These are phyloP conservation scores for Boletus eberwhitei DNA, from an alignment of 768 basidiomycete genomes.

Conservation along the genomic window DNA sequence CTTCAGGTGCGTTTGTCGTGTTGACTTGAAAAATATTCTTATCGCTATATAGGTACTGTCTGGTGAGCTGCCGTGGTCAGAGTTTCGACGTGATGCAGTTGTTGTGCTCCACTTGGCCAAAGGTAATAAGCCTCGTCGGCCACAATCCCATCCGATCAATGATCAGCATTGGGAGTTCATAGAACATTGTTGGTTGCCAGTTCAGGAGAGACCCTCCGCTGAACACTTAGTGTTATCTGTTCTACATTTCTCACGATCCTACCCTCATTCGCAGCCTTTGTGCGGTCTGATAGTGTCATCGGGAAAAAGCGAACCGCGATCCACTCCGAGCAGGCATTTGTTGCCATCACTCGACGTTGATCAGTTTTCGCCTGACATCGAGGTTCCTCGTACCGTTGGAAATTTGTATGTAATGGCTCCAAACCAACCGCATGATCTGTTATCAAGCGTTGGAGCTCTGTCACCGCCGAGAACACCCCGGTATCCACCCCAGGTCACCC, in stretches of 20 bases:
- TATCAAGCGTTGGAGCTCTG: no score
- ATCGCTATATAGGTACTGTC: constrained; percentile 1
- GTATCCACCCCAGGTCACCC: not conserved
- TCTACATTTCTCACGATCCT: not conserved
- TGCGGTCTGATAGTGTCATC: not conserved
- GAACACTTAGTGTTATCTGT: not conserved
- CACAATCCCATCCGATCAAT: constrained; percentile 3
- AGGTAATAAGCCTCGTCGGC: constrained; percentile 3
- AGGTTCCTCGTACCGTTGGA: not conserved
- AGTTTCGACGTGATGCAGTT: constrained; percentile 1
- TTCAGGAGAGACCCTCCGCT: constrained; percentile 1
- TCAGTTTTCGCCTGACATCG: not conserved
- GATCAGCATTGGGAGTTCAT: constrained; percentile 8
- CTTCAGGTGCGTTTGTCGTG: not conserved
- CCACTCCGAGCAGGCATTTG: no score
- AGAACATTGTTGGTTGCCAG: constrained; percentile 2
- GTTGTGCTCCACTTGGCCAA: not conserved
- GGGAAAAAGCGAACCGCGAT: not conserved
- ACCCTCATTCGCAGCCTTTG: not conserved
- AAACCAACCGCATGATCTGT: not conserved
- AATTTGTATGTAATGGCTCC: not conserved
- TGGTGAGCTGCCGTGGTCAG: constrained; percentile 4
- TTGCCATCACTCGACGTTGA: not conserved
- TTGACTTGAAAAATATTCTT: not conserved
- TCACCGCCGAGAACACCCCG: not conserved